Evolutionary conservation across 257 asterid genomes (phyloP).

Genomic region (Nicotiana paniculata): DNA sequence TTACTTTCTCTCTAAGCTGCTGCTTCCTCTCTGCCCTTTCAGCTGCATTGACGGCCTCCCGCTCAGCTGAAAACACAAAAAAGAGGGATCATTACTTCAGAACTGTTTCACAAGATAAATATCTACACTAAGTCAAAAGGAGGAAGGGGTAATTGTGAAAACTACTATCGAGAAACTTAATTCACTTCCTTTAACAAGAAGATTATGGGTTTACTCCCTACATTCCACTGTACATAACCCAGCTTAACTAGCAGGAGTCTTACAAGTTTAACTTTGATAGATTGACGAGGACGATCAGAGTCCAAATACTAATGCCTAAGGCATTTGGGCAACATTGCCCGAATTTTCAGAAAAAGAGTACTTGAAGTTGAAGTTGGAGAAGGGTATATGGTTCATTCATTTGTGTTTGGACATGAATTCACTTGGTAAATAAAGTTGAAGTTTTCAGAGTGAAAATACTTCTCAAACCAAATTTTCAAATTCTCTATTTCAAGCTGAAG

Average conservation of each 20-base stretch:
- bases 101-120: background rate
- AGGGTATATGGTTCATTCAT: no score
- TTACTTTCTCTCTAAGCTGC: conserved; percentile 80
- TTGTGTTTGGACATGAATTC: no score
- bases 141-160: background rate
- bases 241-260: background rate
- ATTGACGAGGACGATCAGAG: background rate
- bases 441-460: no score
- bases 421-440: no score
- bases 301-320: background rate
- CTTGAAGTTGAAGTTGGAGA: no score
- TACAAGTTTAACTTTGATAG: background rate
- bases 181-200: background rate
- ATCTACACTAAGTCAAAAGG: background rate
- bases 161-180: background rate
- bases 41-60: conserved; percentile 85
- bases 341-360: no score
- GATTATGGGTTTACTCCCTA: background rate
- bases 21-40: conserved; percentile 89
- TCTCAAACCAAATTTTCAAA: no score
- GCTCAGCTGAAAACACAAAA: conserved; percentile 56
- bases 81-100: background rate
- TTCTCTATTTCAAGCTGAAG: no score
- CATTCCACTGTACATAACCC: background rate
- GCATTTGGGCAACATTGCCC: no score